Base-by-base conservation (phyloP, 345 rosid genomes). In the Noccaea caerulescens region DNA sequence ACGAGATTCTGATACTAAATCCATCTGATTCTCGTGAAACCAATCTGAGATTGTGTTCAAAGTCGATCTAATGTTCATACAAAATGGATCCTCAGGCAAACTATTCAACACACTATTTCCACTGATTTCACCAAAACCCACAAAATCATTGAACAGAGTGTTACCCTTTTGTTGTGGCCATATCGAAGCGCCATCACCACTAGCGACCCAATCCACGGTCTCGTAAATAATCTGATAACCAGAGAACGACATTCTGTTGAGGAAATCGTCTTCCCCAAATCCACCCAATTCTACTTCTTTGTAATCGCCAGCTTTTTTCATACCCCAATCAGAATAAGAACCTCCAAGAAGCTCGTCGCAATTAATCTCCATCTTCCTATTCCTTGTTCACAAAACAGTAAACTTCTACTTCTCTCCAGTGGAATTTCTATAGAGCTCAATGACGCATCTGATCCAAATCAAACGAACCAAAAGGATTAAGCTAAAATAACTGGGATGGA, bases 61-160 rank as follows among this genome's bases (percentile, higher is more conserved):
- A 41, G 58, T 66, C 18, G 68, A 76, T 51, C 63, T 64, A 53
- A 63, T 20, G 25, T 77, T 65, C 77, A 72, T 72, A 62, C 43
- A 42, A 56, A 77, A 72, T 0, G 77, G 80, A 77, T 77, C 77
- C 5, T 59, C 77, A 38, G 73, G 76, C 38, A 77, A 66, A 43
- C 8, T 37, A 33, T 8, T 59, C 44, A 53, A 10, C 32, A 42
- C 32, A 27, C 27, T 62, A 6, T 20, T 7, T 4, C 18, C 44
- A 66, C 9, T 37, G 20, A 30, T 10, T 9, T 41, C 23, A 49
- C 33, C 51, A 3, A 39, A 70, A 61, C 53, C 43, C 11, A 51
- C 1, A 33, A 71, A 61, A 20, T n/a, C 67, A 38, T 18, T 11
- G 12, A 66, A n/a, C 27, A 57, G 8, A 57, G 43, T 37, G 39